Percentiles rank a stretch among this genome's conserved stretches.
Evolutionary conservation across 805 yeast genomes (phyloP).

Genomic region (Suhomyces vadensis): DNA sequence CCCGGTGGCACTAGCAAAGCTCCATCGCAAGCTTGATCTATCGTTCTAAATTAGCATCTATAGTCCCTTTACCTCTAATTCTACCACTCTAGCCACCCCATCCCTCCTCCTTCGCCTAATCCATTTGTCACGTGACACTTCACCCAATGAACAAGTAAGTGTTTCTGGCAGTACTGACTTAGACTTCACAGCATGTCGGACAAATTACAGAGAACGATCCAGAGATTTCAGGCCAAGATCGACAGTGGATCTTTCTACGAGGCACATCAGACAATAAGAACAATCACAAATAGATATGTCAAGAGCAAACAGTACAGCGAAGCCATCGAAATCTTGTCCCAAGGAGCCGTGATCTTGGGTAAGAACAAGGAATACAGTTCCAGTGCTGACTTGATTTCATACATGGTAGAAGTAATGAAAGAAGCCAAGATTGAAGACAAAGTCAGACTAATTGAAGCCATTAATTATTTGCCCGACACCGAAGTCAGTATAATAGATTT

Average conservation of each 20-base stretch:
- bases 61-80: no score
- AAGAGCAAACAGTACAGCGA: conserved; percentile 64
- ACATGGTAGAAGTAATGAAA: conserved; percentile 69
- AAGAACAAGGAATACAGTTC: conserved; percentile 75
- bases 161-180: background rate
- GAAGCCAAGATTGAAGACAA: conserved; percentile 42
- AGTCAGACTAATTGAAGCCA: conserved; percentile 47
- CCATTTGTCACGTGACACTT: background rate
- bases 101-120: no score
- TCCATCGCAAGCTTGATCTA: background rate
- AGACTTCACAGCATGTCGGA: conserved; percentile 8
- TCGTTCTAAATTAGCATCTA: no score
- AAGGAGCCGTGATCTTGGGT: conserved; percentile 68
- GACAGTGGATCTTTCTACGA: conserved; percentile 81
- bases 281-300: conserved; percentile 83
- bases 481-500: conserved; percentile 60
- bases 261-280: conserved; percentile 92
- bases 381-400: conserved; percentile 72
- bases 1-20: background rate
- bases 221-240: conserved; percentile 68
- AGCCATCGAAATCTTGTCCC: conserved; percentile 72
- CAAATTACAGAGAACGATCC: conserved; percentile 60
- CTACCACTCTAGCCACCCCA: no score
- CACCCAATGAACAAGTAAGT: background rate
- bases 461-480: conserved; percentile 44